Evolutionary conservation across 2,329 filamentous ascomycete species (phyloP).

Genomic region (Sporothrix dimorphospora): DNA sequence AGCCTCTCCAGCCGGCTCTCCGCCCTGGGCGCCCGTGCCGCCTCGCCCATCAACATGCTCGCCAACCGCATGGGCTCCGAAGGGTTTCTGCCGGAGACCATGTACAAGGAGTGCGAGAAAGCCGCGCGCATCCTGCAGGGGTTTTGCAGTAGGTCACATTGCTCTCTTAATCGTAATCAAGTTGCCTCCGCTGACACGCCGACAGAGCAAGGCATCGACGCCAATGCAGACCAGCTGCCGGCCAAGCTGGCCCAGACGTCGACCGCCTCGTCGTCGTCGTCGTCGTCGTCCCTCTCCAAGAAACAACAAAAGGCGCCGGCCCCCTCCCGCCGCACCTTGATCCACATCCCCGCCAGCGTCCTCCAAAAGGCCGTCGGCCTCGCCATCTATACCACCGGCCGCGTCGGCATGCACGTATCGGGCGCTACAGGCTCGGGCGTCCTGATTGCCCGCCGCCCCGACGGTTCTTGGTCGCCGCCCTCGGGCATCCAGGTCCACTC

Average conservation of each 20-base stretch:
- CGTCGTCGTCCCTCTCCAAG: background rate
- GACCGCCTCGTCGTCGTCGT: background rate
- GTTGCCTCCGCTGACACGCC: constrained; percentile 61
- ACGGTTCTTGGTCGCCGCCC: constrained; percentile 72
- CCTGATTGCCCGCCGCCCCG: constrained; percentile 57
- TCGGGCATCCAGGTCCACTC: constrained; percentile 82
- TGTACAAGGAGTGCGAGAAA: constrained; percentile 91
- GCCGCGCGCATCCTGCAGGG: constrained; percentile 79
- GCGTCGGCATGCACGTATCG: constrained; percentile 59
- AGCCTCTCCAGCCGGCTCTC: constrained; percentile 39
- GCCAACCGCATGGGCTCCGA: constrained; percentile 82
- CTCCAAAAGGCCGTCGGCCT: constrained; percentile 68
- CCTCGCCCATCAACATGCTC: constrained; percentile 76
- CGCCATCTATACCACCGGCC: constrained; percentile 70
- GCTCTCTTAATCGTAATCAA: no score
- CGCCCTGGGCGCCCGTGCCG: constrained; percentile 51
- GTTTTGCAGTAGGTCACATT: no score
- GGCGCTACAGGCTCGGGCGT: constrained; percentile 63
- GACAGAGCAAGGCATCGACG: no score
- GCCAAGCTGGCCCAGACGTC: background rate
- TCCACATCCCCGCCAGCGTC: constrained; percentile 61
- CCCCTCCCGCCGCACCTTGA: constrained; percentile 51
- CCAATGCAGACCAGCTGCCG: no score
- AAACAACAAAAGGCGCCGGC: background rate
- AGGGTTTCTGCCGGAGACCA: constrained; percentile 81